Evolutionary conservation across 2,329 filamentous ascomycete species (phyloP).

Genomic region (Neoascochyta sp.): DNA sequence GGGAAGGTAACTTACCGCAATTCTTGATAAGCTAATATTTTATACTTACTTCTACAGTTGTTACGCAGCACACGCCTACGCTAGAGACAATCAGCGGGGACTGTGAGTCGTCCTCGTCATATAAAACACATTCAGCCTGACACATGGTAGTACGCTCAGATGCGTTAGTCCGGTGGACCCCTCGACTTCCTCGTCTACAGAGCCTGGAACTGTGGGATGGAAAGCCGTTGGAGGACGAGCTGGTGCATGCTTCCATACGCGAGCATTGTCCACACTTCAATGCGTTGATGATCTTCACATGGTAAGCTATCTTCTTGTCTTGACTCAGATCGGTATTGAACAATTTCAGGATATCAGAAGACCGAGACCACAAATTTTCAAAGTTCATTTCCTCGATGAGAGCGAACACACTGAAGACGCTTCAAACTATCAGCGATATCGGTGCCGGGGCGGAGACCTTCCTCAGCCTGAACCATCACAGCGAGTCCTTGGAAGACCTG

Average conservation of each 20-base stretch:
- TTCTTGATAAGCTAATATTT: background rate
- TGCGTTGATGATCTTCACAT: conserved; percentile 56
- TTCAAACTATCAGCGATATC: conserved; percentile 57
- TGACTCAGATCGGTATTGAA: too few species aligned
- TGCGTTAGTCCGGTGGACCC: conserved; percentile 57
- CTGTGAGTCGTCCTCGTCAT: conserved; percentile 30
- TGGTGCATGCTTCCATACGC: conserved; percentile 52
- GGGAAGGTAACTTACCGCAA: conserved; percentile 45
- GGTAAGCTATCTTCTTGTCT: conserved; percentile 31
- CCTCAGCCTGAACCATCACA: conserved; percentile 51
- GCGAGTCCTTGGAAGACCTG: conserved; percentile 53
- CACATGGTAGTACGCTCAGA: conserved; percentile 45
- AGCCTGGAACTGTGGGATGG: conserved; percentile 61
- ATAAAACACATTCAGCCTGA: conserved; percentile 7
- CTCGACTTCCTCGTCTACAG: conserved; percentile 55
- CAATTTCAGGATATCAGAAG: conserved; percentile 38
- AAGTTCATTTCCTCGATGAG: conserved; percentile 56
- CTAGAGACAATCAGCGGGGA: conserved; percentile 59
- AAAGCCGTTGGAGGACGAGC: conserved; percentile 54
- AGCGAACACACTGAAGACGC: conserved; percentile 55
- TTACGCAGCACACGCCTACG: conserved; percentile 48
- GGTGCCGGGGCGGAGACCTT: conserved; percentile 55
- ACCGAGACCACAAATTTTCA: conserved; percentile 57
- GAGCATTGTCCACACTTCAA: conserved; percentile 59
- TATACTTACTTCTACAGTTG: conserved; percentile 31